These are phyloP conservation scores for Hymenoscyphus infarciens DNA, from an alignment of 2,329 filamentous ascomycete genomes.

Conservation along the genomic window DNA sequence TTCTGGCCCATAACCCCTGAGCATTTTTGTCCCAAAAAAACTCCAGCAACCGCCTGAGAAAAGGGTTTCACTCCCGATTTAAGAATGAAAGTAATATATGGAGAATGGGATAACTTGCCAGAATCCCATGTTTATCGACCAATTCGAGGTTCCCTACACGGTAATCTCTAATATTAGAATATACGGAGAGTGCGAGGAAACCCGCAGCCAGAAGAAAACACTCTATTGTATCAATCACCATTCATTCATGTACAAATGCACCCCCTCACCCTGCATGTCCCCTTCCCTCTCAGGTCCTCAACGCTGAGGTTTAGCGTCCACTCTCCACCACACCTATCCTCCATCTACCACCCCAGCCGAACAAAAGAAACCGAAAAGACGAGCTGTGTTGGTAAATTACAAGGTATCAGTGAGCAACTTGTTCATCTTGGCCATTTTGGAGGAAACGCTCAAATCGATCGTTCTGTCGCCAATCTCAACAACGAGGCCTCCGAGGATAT, in stretches of 20 bases:
- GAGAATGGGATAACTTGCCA: too few species aligned
- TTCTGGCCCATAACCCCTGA: too few species aligned
- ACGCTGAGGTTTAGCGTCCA: not conserved
- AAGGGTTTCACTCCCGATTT: too few species aligned
- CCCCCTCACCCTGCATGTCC: not conserved
- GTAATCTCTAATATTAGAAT: not conserved
- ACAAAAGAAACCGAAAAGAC: slow-evolving; percentile 27
- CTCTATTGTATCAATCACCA: slow-evolving; percentile 16
- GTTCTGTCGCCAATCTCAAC: slow-evolving; percentile 97
- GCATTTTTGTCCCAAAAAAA: too few species aligned
- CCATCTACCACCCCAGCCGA: slow-evolving; percentile 32
- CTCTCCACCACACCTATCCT: slow-evolving; percentile 3
- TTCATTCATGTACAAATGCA: slow-evolving; percentile 15
- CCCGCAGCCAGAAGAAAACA: slow-evolving; percentile 1
- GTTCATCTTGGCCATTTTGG: slow-evolving; percentile 97
- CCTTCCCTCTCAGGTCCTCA: not conserved
- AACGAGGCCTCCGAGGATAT: slow-evolving; percentile 88
- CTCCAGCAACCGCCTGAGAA: too few species aligned
- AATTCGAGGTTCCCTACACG: too few species aligned
- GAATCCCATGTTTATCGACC: too few species aligned
- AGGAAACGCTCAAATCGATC: slow-evolving; percentile 93
- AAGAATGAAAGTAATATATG: too few species aligned
- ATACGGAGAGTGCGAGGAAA: not conserved
- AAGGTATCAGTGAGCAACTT: slow-evolving; percentile 95
- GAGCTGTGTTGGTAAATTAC: slow-evolving; percentile 57